These are phyloP conservation scores for Herpetospermum pedunculosum DNA, from an alignment of 306 rosid species.

Conservation along the genomic window DNA sequence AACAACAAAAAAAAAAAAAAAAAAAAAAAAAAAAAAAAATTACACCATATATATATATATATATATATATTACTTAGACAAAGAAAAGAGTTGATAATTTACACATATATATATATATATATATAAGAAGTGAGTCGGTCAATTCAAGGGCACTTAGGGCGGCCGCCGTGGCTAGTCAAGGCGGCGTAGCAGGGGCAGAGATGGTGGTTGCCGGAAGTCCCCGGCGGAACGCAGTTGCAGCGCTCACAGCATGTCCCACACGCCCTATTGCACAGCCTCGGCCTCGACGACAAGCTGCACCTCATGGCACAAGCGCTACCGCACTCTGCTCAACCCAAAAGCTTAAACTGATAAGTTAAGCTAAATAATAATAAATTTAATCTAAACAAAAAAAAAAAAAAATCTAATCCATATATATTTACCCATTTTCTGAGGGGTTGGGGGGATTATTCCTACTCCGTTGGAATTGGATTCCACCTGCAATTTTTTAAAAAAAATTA, in stretches of 20 bases:
- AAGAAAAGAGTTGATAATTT: background rate
- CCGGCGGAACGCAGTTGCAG: slow-evolving; percentile 72
- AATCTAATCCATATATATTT: no score
- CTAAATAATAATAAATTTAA: background rate
- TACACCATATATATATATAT: background rate
- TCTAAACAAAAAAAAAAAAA: background rate
- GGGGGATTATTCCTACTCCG: background rate
- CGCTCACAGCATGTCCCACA: slow-evolving; percentile 63
- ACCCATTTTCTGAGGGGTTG: background rate
- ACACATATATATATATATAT: background rate
- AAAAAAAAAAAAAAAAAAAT: no score
- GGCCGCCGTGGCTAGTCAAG: slow-evolving; percentile 58
- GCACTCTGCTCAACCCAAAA: slow-evolving; percentile 4
- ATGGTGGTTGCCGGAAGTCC: slow-evolving; percentile 50
- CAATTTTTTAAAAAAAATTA: background rate
- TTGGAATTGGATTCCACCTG: background rate
- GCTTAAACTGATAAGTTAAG: background rate
- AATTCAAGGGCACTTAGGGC: slow-evolving; percentile 53
- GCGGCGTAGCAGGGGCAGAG: slow-evolving; percentile 53
- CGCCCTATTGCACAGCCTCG: slow-evolving; percentile 38
- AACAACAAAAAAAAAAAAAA: no score
- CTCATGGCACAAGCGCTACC: slow-evolving; percentile 33
- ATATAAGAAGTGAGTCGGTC: background rate
- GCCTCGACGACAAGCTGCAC: slow-evolving; percentile 45
- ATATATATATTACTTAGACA: background rate